phyloP scores from a whole-genome alignment of 1,139 yeast genomes.

The Yamadazyma mexicana region DNA sequence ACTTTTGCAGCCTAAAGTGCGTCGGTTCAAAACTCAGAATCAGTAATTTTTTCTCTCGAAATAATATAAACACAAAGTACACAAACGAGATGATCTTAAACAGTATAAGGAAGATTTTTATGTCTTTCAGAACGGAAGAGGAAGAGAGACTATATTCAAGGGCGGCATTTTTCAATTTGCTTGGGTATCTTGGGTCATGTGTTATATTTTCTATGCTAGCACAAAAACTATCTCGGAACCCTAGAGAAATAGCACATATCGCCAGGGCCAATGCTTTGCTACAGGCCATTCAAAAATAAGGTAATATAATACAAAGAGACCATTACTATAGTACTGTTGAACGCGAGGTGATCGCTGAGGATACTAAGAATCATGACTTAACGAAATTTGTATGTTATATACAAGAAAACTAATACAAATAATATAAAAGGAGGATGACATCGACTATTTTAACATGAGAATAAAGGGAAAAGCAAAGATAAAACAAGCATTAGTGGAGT shows the following conservation, averaged over 20 bases:
- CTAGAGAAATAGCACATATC: slow-evolving; percentile 34
- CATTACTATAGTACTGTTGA: too few species aligned
- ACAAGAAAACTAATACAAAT: neutral
- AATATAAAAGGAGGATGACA: neutral
- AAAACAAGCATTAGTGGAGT: neutral
- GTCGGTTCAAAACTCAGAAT: slow-evolving; percentile 6
- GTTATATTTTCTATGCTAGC: slow-evolving; percentile 80
- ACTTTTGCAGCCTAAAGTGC: slow-evolving; percentile 1
- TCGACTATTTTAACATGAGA: slow-evolving; percentile 1
- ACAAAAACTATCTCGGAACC: slow-evolving; percentile 53
- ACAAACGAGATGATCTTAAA: slow-evolving; percentile 49
- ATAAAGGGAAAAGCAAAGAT: neutral
- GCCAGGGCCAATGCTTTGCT: slow-evolving; percentile 31
- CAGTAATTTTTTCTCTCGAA: neutral
- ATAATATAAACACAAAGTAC: neutral
- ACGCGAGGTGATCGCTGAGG: too few species aligned
- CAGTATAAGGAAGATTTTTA: slow-evolving; percentile 72
- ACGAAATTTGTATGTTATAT: too few species aligned
- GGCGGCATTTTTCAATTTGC: slow-evolving; percentile 75
- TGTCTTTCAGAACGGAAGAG: slow-evolving; percentile 82
- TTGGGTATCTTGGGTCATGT: slow-evolving; percentile 81
- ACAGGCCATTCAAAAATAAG: slow-evolving; percentile 20
- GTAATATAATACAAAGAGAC: too few species aligned
- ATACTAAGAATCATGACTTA: too few species aligned
- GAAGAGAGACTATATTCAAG: slow-evolving; percentile 79